Base-by-base conservation (phyloP, 2,329 filamentous ascomycete species). In the Sclerotinia nivalis region DNA sequence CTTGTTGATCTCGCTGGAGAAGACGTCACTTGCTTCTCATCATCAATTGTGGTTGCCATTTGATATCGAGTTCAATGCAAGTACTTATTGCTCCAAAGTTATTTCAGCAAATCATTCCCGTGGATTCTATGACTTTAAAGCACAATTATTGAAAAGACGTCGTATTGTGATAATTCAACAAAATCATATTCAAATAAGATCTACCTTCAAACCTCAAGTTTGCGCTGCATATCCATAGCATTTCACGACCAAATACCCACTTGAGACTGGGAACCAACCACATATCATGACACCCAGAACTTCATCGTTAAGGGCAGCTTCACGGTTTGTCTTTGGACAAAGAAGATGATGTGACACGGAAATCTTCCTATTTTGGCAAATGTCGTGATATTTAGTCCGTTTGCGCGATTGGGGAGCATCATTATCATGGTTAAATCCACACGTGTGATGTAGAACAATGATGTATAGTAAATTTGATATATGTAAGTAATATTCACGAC, bases 311-410 rank as follows among this genome's bases (percentile, higher is more conserved):
- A n/a, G n/a, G n/a, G n/a, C n/a, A n/a, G n/a, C n/a, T 45, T 58
- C 9, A 56, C 8, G n/a, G 66, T 56, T 22, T 54, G 34, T 56
- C 55, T 56, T 59, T 71, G 60, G 64, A 37, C 6, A 28, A 1
- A 47, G 31, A 25, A 43, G 58, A 61, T 68, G 72, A 67, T 71
- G 56, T 66, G 69, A 68, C 65, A 52, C 45, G 56, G 31, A 70
- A 67, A 70, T 59, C 62, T 73, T 71, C 52, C 73, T 45, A 37
- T 34, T 68, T 72, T 69, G 22, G 70, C 68, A 56, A 68, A 75
- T 75, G 72, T 72, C 73, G 74, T 75, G 72, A 71, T 75, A 69
- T 34, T 64, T 64, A 64, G 37, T 15, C 25, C 4, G 13, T 31
- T 64, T 69, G 56, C 67, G 67, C 67, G 45, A 69, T 69, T 28